Conservation (phyloP, 495 filamentous ascomycete species). For the Barbatosphaeria neglecta region DNA sequence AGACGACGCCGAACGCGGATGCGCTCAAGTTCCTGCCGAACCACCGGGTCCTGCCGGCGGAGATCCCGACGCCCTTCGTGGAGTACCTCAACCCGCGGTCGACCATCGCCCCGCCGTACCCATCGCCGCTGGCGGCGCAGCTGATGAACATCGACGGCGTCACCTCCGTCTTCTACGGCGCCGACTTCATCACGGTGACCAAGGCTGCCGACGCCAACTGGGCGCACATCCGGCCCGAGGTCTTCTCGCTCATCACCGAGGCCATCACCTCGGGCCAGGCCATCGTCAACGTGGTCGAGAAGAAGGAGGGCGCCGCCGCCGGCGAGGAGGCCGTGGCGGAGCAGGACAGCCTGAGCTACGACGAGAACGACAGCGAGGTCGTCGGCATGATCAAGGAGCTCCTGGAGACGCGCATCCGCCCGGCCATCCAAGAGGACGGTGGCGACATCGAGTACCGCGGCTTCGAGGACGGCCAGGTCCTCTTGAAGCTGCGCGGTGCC, state of each 20-base stretch:
- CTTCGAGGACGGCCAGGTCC: constrained; percentile 75
- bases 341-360: constrained; percentile 61
- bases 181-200: constrained; percentile 93
- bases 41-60: constrained; percentile 62
- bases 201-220: constrained; percentile 80
- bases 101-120: constrained; percentile 77
- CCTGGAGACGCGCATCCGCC: constrained; percentile 88
- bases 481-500: constrained; percentile 80
- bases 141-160: constrained; percentile 87
- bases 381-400: constrained; percentile 97
- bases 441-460: constrained; percentile 92
- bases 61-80: constrained; percentile 61
- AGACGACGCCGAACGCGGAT: constrained; percentile 81
- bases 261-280: constrained; percentile 69
- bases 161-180: constrained; percentile 85
- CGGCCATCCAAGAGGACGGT: constrained; percentile 93
- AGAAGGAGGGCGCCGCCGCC: constrained; percentile 23
- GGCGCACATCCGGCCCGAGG: constrained; percentile 89
- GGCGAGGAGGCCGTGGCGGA: constrained; percentile 24
- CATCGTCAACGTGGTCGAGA: constrained; percentile 64
- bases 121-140: constrained; percentile 83
- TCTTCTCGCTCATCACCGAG: constrained; percentile 91
- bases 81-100: constrained; percentile 85
- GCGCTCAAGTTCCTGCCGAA: constrained; percentile 93
- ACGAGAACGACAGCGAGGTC: constrained; percentile 84